phyloP scores from a whole-genome alignment of 1,284 basidiomycete species.

The Trichosporon coremiiforme region DNA sequence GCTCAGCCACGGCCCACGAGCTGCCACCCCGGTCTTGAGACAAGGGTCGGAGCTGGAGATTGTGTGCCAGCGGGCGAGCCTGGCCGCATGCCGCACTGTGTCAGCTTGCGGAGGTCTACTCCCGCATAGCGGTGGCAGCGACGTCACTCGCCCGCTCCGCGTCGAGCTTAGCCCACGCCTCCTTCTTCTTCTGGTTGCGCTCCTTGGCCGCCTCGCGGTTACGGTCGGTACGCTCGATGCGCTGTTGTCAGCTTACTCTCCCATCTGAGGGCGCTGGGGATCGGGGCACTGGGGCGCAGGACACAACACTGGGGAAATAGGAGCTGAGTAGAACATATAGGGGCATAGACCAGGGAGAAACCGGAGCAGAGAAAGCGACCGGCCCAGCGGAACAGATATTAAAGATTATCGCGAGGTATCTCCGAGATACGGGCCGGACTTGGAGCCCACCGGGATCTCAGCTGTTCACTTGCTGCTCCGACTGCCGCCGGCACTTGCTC shows the following conservation, averaged over 20 bases:
- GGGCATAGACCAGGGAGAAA: neutral
- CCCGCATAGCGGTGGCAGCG: neutral
- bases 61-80: too few species aligned
- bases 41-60: too few species aligned
- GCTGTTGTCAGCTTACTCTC: slow-evolving; percentile 58
- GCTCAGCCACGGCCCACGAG: too few species aligned
- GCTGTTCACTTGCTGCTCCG: neutral
- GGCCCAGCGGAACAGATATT: neutral
- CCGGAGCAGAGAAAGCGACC: neutral
- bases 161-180: slow-evolving; percentile 47
- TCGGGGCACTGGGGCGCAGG: too few species aligned
- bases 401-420: neutral
- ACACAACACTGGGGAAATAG: too few species aligned
- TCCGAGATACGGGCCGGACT: neutral
- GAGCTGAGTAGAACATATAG: too few species aligned
- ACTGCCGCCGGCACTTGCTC: neutral
- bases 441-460: neutral
- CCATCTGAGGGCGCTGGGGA: neutral
- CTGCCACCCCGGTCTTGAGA: too few species aligned
- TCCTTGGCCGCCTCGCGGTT: slow-evolving; percentile 71
- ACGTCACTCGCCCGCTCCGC: slow-evolving; percentile 31
- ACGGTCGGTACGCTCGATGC: slow-evolving; percentile 66
- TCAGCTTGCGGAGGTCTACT: slow-evolving; percentile 16
- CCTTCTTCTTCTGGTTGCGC: slow-evolving; percentile 55
- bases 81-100: too few species aligned